phyloP scores from a whole-genome alignment of 1,284 basidiomycete genomes.

The Moniliella sp. region DNA sequence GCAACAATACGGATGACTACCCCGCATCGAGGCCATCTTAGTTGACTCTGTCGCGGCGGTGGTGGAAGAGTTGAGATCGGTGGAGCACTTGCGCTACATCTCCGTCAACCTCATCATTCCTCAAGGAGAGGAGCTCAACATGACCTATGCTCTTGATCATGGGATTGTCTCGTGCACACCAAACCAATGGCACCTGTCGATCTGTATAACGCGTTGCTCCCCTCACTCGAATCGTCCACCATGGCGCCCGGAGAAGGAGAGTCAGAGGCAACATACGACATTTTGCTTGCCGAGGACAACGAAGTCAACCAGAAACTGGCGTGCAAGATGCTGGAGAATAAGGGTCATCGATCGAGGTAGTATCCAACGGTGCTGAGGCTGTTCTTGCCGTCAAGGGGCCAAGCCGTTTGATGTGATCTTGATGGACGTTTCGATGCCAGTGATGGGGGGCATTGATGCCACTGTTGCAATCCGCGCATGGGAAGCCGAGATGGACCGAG shows the following conservation, averaged over 20 bases:
- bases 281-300: constrained; percentile 93
- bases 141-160: constrained; percentile 54
- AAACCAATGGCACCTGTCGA: constrained; percentile 73
- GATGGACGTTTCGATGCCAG: constrained; percentile 69
- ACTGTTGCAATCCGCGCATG: constrained; percentile 50
- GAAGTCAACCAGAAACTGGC: constrained; percentile 91
- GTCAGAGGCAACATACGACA: constrained; percentile 67
- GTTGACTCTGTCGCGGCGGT: constrained; percentile 67
- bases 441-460: constrained; percentile 40
- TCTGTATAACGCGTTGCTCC: constrained; percentile 70
- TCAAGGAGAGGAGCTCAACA: constrained; percentile 28
- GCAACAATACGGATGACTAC: constrained; percentile 52
- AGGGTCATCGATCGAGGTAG: constrained; percentile 87
- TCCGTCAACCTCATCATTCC: constrained; percentile 74
- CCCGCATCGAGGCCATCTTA: constrained; percentile 83
- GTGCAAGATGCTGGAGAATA: constrained; percentile 87
- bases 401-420: constrained; percentile 46
- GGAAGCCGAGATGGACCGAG: constrained; percentile 52
- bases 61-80: constrained; percentile 68
- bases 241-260: constrained; percentile 54
- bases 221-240: constrained; percentile 78
- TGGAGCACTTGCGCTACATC: constrained; percentile 85
- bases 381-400: constrained; percentile 64
- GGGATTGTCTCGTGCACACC: constrained; percentile 69
- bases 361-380: constrained; percentile 81